Evolutionary conservation across 805 yeast species (phyloP).

Genomic region (Hanseniaspora guilliermondii): DNA sequence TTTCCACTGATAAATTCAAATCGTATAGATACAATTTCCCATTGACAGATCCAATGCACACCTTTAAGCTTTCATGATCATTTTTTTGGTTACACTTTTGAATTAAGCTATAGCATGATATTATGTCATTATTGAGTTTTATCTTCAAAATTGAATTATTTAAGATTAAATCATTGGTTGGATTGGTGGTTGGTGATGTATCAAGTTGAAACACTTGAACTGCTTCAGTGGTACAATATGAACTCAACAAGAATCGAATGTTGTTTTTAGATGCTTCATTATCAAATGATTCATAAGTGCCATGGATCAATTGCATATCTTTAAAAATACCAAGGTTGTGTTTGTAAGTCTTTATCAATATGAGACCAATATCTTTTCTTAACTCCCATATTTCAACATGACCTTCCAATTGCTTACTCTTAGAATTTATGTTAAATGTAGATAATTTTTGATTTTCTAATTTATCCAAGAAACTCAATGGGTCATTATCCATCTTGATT

Average conservation of each 20-base stretch:
- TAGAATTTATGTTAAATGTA: neutral
- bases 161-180: neutral
- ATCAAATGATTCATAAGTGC: neutral
- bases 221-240: neutral
- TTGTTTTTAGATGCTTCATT: neutral
- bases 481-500: neutral
- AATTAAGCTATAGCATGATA: neutral
- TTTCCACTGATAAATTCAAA: conserved; percentile 17
- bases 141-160: neutral
- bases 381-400: conserved; percentile 6
- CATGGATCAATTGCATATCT: neutral
- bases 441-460: neutral
- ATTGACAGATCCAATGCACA: conserved; percentile 45
- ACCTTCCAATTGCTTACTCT: neutral
- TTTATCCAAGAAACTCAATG: neutral
- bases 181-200: neutral
- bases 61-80: conserved; percentile 11
- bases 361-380: neutral
- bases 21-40: conserved; percentile 29
- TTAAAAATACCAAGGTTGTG: neutral
- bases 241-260: neutral
- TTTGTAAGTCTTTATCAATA: neutral
- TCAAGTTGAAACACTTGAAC: neutral
- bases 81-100: neutral
- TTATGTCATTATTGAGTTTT: neutral